Evolutionary conservation across 768 basidiomycete species (phyloP).

Genomic region (Xerocomus spinulosus): DNA sequence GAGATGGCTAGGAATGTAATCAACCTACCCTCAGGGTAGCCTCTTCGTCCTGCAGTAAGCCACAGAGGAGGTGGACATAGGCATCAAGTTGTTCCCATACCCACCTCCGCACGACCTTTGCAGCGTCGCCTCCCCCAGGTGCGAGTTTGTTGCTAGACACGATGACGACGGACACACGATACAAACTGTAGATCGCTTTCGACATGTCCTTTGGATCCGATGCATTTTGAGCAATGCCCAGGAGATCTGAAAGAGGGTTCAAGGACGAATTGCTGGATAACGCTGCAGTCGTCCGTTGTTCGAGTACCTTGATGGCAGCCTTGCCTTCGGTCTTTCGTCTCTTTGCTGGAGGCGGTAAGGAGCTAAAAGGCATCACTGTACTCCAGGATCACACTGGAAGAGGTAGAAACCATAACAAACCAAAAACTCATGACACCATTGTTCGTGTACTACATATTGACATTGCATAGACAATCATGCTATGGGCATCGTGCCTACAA

Average conservation of each 20-base stretch:
- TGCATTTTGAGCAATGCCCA: slow-evolving; percentile 49
- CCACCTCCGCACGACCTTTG: slow-evolving; percentile 68
- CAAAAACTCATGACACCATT: not conserved
- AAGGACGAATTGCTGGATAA: slow-evolving; percentile 56
- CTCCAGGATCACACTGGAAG: not conserved
- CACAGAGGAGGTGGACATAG: slow-evolving; percentile 65
- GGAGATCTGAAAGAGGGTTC: slow-evolving; percentile 73
- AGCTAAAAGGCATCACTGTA: slow-evolving; percentile 36
- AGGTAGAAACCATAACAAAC: not conserved
- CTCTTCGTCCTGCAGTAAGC: slow-evolving; percentile 75
- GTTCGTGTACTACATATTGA: too few species aligned
- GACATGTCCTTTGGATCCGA: slow-evolving; percentile 54
- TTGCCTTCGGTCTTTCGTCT: slow-evolving; percentile 40
- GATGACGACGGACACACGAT: slow-evolving; percentile 68
- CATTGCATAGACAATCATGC: too few species aligned
- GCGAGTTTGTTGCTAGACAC: slow-evolving; percentile 56
- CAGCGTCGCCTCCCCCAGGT: slow-evolving; percentile 46
- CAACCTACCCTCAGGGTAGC: slow-evolving; percentile 61
- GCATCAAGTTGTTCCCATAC: slow-evolving; percentile 67
- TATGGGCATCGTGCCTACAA: too few species aligned
- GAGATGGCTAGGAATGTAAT: not conserved
- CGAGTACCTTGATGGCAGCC: slow-evolving; percentile 38
- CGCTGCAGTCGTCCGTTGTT: slow-evolving; percentile 51
- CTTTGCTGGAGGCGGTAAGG: slow-evolving; percentile 50
- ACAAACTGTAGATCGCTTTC: slow-evolving; percentile 78